Evolutionary conservation across 805 yeast species (phyloP), one percentile per base, ranked within the genome.

Genomic region (Cyberlindnera euphorbiiphila): DNA sequence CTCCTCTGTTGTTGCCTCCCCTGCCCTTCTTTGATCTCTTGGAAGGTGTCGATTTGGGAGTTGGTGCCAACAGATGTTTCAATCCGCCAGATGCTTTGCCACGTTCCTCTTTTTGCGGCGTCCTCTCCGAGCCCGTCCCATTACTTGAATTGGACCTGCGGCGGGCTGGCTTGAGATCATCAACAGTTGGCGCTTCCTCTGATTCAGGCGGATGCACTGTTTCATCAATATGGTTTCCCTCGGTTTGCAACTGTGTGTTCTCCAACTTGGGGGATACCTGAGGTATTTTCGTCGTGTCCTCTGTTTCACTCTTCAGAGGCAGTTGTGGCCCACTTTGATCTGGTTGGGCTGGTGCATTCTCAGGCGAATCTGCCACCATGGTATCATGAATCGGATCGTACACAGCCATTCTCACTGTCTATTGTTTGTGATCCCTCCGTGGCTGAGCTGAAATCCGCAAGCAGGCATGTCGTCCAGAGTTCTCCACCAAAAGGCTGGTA

Each of bases 371-470:
- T 8, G 30, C 30, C 10, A 31, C 34, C 42, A 44, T 28, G 21
- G 39, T 36, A 29, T 44, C 47, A 25, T 44, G 47, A 25, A 44
- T 41, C 15, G 47, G 45, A 30, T 44, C 47, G 37, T 37, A 44
- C 4, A 37, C 34, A 8, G 43, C 32, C 41, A 36, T 39, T 16
- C 23, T n/a, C 27, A 25, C 27, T 16, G 19, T 8, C 11, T 4
- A n/a, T 15, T 4, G n/a, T 25, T 25, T 11, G 28, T 4, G 28
- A 17, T 13, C 13, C 5, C 5, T 5, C n/a, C 5, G 28, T 15
- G n/a, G 15, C 5, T n/a, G 9, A n/a, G n/a, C 17, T 11, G 14
- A 25, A 25, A 7, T 5, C 21, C 12, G 9, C 11, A 8, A 16
- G 30, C 4, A n/a, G n/a, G 15, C 8, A 8, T 6, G n/a, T 14